A percentile compares a stretch with the other conserved stretches of the same genome.
Conservation (phyloP, 2,329 filamentous ascomycete species). For the Mollisia scopiformis region DNA sequence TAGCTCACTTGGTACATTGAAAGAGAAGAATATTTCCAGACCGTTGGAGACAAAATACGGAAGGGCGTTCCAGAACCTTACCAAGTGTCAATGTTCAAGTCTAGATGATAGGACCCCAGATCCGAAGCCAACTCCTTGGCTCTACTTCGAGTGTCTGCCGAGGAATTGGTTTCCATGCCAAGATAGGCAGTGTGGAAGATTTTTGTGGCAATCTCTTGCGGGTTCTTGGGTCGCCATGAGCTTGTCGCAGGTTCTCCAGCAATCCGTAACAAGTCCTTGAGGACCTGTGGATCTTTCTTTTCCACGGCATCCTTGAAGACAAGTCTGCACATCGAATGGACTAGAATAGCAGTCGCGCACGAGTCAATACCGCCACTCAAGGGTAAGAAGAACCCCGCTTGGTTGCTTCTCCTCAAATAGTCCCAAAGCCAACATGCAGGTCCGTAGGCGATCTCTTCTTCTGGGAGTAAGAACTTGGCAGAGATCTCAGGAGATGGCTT, state of each 20-base stretch:
- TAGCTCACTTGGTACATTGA: too few species aligned
- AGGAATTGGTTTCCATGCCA: constrained; percentile 57
- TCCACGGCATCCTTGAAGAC: constrained; percentile 55
- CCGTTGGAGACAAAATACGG: constrained; percentile 58
- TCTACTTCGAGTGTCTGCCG: constrained; percentile 60
- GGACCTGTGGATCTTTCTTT: constrained; percentile 52
- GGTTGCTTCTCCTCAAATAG: constrained; percentile 50
- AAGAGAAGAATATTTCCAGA: too few species aligned
- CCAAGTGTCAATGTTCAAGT: constrained; percentile 61
- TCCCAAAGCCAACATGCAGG: constrained; percentile 71
- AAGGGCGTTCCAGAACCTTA: constrained; percentile 15
- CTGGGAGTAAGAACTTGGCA: constrained; percentile 54
- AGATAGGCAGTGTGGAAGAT: constrained; percentile 71
- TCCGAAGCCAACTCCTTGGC: constrained; percentile 61
- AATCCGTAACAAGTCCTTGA: too few species aligned
- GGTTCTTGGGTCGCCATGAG: constrained; percentile 39
- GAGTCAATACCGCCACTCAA: constrained; percentile 60
- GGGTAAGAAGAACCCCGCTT: background rate
- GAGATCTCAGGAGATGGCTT: background rate
- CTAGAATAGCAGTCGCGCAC: constrained; percentile 56
- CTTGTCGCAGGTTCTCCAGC: too few species aligned
- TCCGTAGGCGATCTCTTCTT: constrained; percentile 69
- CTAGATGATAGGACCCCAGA: constrained; percentile 73
- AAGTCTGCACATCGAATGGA: constrained; percentile 50
- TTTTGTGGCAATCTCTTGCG: constrained; percentile 59